Percentiles rank a stretch among this genome's conserved stretches.
These are phyloP conservation scores for Sclerotinia minor DNA, from an alignment of 2,329 filamentous ascomycete species.

Conservation along the genomic window DNA sequence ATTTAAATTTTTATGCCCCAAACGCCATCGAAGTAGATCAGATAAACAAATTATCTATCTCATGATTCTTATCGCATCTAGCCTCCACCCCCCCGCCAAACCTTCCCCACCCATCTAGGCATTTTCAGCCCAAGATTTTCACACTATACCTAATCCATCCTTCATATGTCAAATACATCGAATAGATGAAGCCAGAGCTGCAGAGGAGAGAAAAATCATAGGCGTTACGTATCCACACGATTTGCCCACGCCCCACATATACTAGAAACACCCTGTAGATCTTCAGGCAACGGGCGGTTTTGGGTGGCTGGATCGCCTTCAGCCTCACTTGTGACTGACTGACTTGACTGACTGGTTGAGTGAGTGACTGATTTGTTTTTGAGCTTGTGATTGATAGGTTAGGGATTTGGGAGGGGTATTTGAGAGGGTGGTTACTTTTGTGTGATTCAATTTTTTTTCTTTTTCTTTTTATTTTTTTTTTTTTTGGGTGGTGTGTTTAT, in stretches of 20 bases:
- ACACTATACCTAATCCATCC: no score
- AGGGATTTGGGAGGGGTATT: no score
- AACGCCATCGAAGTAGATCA: no score
- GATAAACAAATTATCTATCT: no score
- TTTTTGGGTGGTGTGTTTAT: no score
- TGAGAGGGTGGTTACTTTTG: not conserved
- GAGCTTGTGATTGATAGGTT: not conserved
- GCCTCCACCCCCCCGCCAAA: no score
- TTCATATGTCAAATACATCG: not conserved
- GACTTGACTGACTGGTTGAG: not conserved
- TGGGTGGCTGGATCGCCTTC: constrained; percentile 4
- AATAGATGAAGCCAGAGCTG: no score
- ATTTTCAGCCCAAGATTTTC: not conserved
- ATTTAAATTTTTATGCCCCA: no score
- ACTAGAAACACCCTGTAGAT: not conserved
- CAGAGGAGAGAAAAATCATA: not conserved
- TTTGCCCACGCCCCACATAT: not conserved
- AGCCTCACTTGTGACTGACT: constrained; percentile 6
- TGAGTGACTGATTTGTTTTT: not conserved
- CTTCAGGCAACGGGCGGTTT: constrained; percentile 10
- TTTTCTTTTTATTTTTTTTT: no score
- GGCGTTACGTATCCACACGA: no score
- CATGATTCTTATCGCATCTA: no score
- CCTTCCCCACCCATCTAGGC: no score
- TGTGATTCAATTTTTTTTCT: not conserved